Evolutionary conservation across 352 stramenopile species (phyloP).

Genomic region (Pythium aphanidermatum): DNA sequence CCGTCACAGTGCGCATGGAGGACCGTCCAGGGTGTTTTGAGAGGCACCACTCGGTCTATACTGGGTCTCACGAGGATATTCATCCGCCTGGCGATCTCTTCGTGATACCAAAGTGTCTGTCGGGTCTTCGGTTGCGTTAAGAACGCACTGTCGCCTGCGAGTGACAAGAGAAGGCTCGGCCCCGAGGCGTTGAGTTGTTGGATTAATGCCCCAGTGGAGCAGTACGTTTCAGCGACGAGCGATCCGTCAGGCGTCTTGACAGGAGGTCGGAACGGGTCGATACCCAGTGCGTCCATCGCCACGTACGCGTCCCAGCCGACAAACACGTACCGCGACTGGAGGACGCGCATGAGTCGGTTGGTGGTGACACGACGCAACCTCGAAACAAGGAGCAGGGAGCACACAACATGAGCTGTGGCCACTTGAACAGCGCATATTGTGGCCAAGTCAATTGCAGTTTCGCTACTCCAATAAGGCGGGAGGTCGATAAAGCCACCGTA

Average conservation of each 20-base stretch:
- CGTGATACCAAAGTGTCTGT: too few relatives aligned
- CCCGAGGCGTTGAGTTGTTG: constrained; percentile 24
- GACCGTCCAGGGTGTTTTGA: too few relatives aligned
- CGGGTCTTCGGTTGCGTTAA: too few relatives aligned
- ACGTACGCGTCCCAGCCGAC: constrained; percentile 26
- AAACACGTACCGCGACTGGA: constrained; percentile 23
- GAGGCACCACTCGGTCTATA: too few relatives aligned
- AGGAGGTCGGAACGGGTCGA: neutral
- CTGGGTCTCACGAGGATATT: too few relatives aligned
- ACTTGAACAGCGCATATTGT: constrained; percentile 6
- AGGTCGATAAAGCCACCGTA: constrained; percentile 21
- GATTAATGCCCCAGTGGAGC: constrained; percentile 18
- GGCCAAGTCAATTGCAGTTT: constrained; percentile 18
- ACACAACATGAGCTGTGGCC: neutral
- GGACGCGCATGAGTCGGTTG: constrained; percentile 22
- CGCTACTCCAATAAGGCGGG: constrained; percentile 22
- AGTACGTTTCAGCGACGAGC: constrained; percentile 14
- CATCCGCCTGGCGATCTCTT: too few relatives aligned
- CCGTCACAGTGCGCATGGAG: too few relatives aligned
- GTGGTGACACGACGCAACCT: constrained; percentile 13
- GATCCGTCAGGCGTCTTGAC: neutral
- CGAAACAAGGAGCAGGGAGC: constrained; percentile 8
- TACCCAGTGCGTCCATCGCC: constrained; percentile 19
- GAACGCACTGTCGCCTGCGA: constrained; percentile 22
- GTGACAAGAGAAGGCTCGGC: constrained; percentile 15